Base-by-base conservation (phyloP, 495 filamentous ascomycete genomes). In the Penicillium argentinense region DNA sequence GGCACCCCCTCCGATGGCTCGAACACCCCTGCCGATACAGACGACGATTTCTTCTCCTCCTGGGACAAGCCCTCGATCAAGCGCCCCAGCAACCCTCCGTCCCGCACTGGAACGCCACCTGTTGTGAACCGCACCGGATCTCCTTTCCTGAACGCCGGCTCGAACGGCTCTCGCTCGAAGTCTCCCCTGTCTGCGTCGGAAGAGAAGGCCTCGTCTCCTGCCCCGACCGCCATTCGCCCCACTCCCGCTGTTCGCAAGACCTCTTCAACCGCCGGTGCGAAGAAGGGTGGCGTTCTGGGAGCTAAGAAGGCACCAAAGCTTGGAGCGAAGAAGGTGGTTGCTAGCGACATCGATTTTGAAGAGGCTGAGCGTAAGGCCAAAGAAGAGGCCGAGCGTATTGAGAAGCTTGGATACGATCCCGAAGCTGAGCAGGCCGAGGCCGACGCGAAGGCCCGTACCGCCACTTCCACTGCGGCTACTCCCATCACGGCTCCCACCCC, bases 51-150 rank as follows among this genome's bases (percentile, higher is more conserved):
- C 78, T 98, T 97, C 75, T 95, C 92, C 7, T 95, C 90, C 0
- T 98, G 92, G 91, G 95, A 97, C 64, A 96, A 96, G 69, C 93
- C 93, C 3, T 80, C 90, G 3, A 96, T 98, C 73, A 98, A 97
- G 74, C 87, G 91, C 45, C 95, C 91, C 7, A 96, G 88, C 56
- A 93, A 95, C 49, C 93, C 93, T 21, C 82, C 92, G 23, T 96
- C 92, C 24, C 86, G 93, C 61, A 93, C 89, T 26, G 84, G 84
- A 25, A 97, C 93, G 4, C 89, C 89, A 13, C 90, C 92, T 4
- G 81, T 90, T 16, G 78, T 88, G 49, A 87, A 86, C 54, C 86
- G 91, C 54, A 95, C 86, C 25, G 76, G 82, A 3, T 96, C 95
- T 9, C 92, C 93, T 5, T 95, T 95, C 77, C 79, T 97, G 44